Evolutionary conservation across 2,329 filamentous ascomycete genomes (phyloP), one percentile per base, ranked within the genome.

Genomic region (Coniochaeta sp.): DNA sequence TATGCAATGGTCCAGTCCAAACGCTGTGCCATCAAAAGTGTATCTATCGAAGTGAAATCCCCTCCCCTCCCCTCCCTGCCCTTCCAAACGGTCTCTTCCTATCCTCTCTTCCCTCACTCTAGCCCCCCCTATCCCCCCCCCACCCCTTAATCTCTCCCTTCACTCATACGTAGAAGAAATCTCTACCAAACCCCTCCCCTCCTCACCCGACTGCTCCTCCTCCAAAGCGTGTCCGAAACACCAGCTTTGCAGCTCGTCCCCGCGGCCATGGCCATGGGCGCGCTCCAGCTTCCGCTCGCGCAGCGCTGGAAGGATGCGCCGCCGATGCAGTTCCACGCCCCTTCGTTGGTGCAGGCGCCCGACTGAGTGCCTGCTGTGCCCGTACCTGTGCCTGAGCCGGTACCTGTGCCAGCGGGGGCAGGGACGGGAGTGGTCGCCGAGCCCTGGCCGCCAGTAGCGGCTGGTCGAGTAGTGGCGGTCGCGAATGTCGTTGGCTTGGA

Each of bases 261-360:
- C 1, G 61, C 54, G 1, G 66, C 58, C 57, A 67, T 61, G 20
- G 56, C 48, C 56, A 58, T 59, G 12, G 66, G 52, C 0, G 45
- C 8, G 1, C 63, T 60, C 67, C 67, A 69, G 3, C 52, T 33
- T 0, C 66, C 66, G 3, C 57, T 60, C 1, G 66, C 66, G 50
- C 67, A 69, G 52, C 66, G 66, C 53, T 69, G 66, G 55, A 63
- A 69, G 7, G 56, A 48, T 3, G 54, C 56, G 24, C 66, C 64
- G 10, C 61, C 61, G 42, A 67, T 56, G 51, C 67, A 69, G 58
- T 68, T 67, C 56, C 63, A 68, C 55, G 59, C 60, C 46, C 66
- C 67, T 53, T 68, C 64, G 1, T 54, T 13, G 2, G 56, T 57
- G 54, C 67, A 69, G 3, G 60, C 13, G 1, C 56, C 57, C 52